These are phyloP conservation scores for Arabidopsis thaliana DNA, from an alignment of 345 rosid genomes.

Conservation along the genomic window DNA sequence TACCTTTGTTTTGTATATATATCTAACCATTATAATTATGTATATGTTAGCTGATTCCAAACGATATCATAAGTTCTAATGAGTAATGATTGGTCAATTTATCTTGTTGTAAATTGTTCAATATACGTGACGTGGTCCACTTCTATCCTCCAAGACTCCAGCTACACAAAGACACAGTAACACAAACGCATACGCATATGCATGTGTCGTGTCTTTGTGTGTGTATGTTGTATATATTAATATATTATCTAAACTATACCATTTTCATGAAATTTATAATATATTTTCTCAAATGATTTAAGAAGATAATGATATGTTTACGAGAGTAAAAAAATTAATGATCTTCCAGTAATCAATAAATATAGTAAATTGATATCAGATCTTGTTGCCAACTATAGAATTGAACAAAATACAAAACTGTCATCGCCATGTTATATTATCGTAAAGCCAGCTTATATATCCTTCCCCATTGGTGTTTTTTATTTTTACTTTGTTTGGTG, in stretches of 20 bases:
- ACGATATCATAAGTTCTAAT: conserved; percentile 13
- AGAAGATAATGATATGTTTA: neutral
- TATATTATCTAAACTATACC: neutral
- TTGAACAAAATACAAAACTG: neutral
- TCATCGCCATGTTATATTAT: conserved; percentile 1
- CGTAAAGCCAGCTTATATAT: conserved; percentile 4
- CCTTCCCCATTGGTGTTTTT: conserved; percentile 6
- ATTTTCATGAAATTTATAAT: neutral
- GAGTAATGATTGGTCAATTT: conserved; percentile 11
- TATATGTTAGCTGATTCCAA: neutral
- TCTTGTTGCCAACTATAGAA: neutral
- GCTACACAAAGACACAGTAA: conserved; percentile 9
- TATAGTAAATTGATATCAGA: neutral
- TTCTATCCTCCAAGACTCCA: conserved; percentile 28
- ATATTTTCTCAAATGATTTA: neutral
- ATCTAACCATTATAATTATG: neutral
- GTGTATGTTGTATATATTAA: neutral
- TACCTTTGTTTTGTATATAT: neutral
- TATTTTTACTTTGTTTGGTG: conserved; percentile 15
- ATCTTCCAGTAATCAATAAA: neutral
- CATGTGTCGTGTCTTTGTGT: conserved; percentile 13
- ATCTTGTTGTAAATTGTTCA: neutral
- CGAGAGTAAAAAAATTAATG: neutral
- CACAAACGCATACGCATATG: neutral
- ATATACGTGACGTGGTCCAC: conserved; percentile 9